Percentiles rank a stretch among this genome's conserved stretches.
Evolutionary conservation across 176 grass and related monocot species (phyloP).

Genomic region (Areca catechu): DNA sequence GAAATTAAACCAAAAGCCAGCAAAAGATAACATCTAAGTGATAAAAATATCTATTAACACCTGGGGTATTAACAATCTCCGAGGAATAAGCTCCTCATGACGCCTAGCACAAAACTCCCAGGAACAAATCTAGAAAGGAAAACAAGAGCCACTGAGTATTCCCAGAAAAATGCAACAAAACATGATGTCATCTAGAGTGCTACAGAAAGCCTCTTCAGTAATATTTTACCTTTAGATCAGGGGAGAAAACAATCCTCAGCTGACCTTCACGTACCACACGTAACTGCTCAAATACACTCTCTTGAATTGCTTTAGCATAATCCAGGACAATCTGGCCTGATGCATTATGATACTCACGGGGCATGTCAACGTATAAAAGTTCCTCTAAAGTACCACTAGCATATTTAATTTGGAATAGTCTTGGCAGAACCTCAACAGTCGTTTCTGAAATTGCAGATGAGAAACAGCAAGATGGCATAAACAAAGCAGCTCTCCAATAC

Average conservation of each 20-base stretch:
- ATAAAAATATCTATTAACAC: constrained; percentile 23
- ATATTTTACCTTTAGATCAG: constrained; percentile 80
- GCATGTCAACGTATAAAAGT: constrained; percentile 98
- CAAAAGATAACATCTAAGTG: neutral
- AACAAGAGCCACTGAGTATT: neutral
- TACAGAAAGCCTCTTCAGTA: neutral
- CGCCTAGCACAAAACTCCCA: constrained; percentile 93
- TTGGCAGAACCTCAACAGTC: constrained; percentile 87
- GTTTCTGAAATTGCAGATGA: constrained; percentile 47
- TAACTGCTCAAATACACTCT: constrained; percentile 94
- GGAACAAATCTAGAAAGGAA: constrained; percentile 58
- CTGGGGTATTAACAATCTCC: constrained; percentile 83
- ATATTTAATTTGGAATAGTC: constrained; percentile 96
- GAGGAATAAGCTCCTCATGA: constrained; percentile 93
- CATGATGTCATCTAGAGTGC: neutral
- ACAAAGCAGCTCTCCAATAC: too few species aligned
- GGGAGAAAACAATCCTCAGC: constrained; percentile 91
- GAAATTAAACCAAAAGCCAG: neutral
- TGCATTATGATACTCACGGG: constrained; percentile 76
- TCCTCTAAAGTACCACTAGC: constrained; percentile 93
- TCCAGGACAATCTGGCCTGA: constrained; percentile 92
- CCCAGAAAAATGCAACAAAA: neutral
- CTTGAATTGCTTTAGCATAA: constrained; percentile 93
- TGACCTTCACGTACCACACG: constrained; percentile 94
- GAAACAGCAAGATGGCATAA: too few species aligned